Percentiles rank a stretch among this genome's conserved stretches.
These are phyloP conservation scores for Suillus brevipes DNA, from an alignment of 768 basidiomycete species.

Conservation along the genomic window DNA sequence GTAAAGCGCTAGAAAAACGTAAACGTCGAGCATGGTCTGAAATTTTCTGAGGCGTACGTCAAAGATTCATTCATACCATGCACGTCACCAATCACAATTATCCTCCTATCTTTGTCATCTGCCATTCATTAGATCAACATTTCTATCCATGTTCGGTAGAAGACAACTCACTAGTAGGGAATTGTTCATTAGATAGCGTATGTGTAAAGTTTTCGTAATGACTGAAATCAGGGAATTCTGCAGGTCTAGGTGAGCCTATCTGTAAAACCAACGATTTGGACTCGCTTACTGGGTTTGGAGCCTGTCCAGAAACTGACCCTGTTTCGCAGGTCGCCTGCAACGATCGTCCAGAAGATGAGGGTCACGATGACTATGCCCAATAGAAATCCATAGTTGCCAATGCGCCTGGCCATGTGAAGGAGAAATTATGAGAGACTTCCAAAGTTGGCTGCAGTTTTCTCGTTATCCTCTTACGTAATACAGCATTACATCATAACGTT, in stretches of 20 bases:
- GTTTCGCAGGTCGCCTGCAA: slow-evolving; percentile 19
- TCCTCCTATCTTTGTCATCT: slow-evolving; percentile 56
- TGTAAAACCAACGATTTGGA: not conserved
- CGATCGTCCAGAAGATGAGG: slow-evolving; percentile 43
- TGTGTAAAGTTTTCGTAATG: slow-evolving; percentile 40
- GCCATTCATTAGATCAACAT: not conserved
- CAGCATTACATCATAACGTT: too few relatives aligned
- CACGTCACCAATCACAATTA: slow-evolving; percentile 84
- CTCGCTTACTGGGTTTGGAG: slow-evolving; percentile 13
- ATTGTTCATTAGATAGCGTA: slow-evolving; percentile 47
- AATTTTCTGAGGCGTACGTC: slow-evolving; percentile 46
- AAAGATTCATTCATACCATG: slow-evolving; percentile 79
- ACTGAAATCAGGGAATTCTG: slow-evolving; percentile 58
- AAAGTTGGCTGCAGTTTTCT: too few relatives aligned
- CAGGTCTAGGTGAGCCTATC: slow-evolving; percentile 9
- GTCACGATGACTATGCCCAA: slow-evolving; percentile 38
- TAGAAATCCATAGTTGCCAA: slow-evolving; percentile 9
- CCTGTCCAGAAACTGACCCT: slow-evolving; percentile 12
- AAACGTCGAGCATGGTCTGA: slow-evolving; percentile 7
- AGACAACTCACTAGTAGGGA: slow-evolving; percentile 50
- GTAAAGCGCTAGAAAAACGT: slow-evolving; percentile 50
- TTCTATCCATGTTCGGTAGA: not conserved
- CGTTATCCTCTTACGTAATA: too few relatives aligned
- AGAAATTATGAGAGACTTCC: too few relatives aligned
- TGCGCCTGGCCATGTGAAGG: not conserved